Conservation (phyloP, 768 basidiomycete genomes). For the Lentinula aciculospora region DNA sequence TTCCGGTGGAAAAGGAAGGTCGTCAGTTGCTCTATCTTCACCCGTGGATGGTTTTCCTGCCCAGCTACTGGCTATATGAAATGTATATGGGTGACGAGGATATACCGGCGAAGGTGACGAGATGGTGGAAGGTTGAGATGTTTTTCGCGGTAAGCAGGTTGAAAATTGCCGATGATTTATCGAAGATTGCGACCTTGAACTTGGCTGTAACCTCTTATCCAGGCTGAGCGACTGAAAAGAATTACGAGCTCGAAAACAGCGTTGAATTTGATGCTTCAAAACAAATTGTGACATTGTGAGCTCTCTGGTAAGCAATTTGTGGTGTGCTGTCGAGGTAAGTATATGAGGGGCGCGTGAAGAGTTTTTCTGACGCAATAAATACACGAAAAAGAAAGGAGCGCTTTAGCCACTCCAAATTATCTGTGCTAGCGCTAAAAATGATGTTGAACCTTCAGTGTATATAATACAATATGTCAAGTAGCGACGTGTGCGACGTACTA, state of each 20-base stretch:
- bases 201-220: neutral
- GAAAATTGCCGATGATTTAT: neutral
- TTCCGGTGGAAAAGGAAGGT: conserved; percentile 51
- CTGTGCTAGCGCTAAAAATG: too few relatives aligned
- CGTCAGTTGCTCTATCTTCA: conserved; percentile 18
- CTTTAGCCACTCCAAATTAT: too few relatives aligned
- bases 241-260: neutral
- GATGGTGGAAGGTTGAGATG: neutral
- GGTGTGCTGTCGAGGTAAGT: too few relatives aligned
- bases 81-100: conserved; percentile 44
- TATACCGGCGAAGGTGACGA: neutral
- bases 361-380: too few relatives aligned
- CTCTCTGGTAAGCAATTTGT: neutral
- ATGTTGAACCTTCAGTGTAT: too few relatives aligned
- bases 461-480: too few relatives aligned
- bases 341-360: too few relatives aligned
- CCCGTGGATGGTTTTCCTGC: conserved; percentile 57
- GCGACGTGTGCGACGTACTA: too few relatives aligned
- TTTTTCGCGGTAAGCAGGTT: neutral
- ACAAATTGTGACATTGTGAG: neutral
- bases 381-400: too few relatives aligned
- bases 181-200: neutral
- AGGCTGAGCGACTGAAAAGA: neutral
- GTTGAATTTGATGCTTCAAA: neutral
- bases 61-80: conserved; percentile 77